phyloP scores from a whole-genome alignment of 495 filamentous ascomycete species.

The Lophium mytilinum region DNA sequence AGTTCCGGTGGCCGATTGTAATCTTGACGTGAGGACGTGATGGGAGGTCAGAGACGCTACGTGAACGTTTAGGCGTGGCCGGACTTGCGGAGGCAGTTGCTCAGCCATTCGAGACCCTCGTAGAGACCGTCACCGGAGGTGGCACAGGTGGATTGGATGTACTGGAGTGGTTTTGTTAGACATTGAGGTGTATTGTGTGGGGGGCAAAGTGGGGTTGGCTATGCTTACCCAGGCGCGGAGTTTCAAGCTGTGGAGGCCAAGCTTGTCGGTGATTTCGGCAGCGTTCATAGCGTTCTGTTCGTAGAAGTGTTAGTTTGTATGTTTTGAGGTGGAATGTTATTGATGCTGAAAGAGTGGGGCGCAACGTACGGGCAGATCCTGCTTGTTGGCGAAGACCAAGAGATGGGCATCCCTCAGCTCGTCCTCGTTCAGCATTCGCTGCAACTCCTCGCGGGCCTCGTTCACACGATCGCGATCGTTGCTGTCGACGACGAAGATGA shows the following conservation, averaged over 20 bases:
- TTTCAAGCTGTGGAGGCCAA: constrained; percentile 96
- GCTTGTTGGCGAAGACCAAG: constrained; percentile 99
- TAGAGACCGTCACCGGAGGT: constrained; percentile 99
- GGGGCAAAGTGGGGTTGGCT: constrained; percentile 1
- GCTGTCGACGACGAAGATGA: constrained; percentile 99
- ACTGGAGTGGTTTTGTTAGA: constrained; percentile 45
- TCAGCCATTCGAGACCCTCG: constrained; percentile 99
- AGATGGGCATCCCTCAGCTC: constrained; percentile 96
- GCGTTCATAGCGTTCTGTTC: constrained; percentile 96
- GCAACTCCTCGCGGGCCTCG: constrained; percentile 97
- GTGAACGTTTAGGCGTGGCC: constrained; percentile 58
- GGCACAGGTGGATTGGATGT: constrained; percentile 99
- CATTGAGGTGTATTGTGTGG: background rate
- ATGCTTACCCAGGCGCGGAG: constrained; percentile 91
- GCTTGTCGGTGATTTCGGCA: constrained; percentile 98
- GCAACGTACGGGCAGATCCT: constrained; percentile 89
- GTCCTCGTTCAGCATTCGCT: constrained; percentile 99
- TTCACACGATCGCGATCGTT: constrained; percentile 99
- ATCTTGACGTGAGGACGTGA: background rate
- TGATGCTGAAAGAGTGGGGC: no score
- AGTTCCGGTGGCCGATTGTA: no score
- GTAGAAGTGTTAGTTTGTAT: constrained; percentile 4
- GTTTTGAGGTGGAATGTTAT: background rate
- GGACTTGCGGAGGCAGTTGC: constrained; percentile 86
- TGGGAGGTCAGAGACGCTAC: background rate